Percentiles rank a stretch among this genome's conserved stretches.
phyloP scores from a whole-genome alignment of 2,329 filamentous ascomycete species.

The Colletotrichum sp. region DNA sequence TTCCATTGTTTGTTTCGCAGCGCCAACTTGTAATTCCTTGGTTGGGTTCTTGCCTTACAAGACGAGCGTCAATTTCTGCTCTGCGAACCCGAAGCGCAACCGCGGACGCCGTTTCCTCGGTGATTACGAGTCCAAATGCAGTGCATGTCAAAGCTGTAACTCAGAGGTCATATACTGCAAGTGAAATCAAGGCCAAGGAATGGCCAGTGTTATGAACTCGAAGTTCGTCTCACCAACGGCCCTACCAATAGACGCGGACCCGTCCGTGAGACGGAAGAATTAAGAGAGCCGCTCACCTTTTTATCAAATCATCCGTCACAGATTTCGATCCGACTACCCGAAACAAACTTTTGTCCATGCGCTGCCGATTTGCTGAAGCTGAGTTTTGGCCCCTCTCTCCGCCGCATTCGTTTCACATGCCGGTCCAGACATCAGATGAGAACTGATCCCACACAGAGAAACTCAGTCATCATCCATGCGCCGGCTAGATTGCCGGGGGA shows the following conservation, averaged over 20 bases:
- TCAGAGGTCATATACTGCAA: background rate
- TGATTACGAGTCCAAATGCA: background rate
- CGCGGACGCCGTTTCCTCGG: background rate
- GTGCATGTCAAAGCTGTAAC: background rate
- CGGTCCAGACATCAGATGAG: constrained; percentile 6
- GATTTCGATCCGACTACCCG: background rate
- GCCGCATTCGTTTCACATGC: constrained; percentile 8
- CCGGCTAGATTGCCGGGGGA: background rate
- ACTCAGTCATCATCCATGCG: constrained; percentile 13
- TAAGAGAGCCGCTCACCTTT: background rate
- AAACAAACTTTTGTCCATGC: background rate
- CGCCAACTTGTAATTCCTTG: background rate
- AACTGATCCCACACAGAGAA: constrained; percentile 4
- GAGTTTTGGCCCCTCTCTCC: constrained; percentile 5
- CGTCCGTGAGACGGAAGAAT: background rate
- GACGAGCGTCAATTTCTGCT: background rate
- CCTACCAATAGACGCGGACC: background rate
- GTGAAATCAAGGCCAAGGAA: background rate
- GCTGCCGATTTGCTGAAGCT: background rate
- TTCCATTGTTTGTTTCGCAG: background rate
- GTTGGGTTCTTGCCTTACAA: background rate
- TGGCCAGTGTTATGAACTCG: background rate
- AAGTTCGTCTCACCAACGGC: constrained; percentile 6
- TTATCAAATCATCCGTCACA: background rate
- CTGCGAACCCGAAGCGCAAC: background rate